These are phyloP conservation scores for Sclerotinia sclerotiorum DNA, from an alignment of 2,329 filamentous ascomycete species.

Conservation along the genomic window DNA sequence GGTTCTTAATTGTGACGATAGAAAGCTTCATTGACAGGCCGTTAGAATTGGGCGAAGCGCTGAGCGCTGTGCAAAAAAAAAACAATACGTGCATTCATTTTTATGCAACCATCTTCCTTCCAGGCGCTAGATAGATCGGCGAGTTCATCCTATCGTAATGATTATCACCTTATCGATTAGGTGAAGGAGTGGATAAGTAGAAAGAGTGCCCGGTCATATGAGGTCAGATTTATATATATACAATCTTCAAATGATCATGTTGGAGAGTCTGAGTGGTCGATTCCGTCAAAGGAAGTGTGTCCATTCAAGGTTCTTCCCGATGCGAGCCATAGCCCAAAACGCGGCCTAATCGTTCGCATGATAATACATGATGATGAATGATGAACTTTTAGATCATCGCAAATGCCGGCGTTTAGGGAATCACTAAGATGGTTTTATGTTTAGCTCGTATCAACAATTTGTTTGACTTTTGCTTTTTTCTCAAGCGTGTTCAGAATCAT, in stretches of 20 bases:
- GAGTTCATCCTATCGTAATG: conserved; percentile 5
- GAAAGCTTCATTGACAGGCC: conserved; percentile 14
- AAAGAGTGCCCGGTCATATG: neutral
- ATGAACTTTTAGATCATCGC: conserved; percentile 8
- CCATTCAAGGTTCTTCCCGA: conserved; percentile 4
- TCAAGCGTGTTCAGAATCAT: neutral
- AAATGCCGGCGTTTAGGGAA: conserved; percentile 15
- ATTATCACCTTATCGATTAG: conserved; percentile 22
- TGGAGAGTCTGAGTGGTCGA: neutral
- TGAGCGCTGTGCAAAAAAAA: conserved; percentile 20
- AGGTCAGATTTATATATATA: conserved; percentile 8
- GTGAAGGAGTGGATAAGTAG: neutral
- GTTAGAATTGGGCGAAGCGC: conserved; percentile 22
- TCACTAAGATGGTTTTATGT: neutral
- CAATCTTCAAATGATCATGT: neutral
- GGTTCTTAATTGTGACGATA: neutral
- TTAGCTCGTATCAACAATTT: neutral
- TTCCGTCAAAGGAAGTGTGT: neutral
- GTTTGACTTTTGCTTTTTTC: conserved; percentile 13
- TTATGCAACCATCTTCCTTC: conserved; percentile 13
- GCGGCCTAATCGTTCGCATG: conserved; percentile 6
- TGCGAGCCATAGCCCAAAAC: conserved; percentile 5
- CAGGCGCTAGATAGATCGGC: neutral
- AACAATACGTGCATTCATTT: neutral
- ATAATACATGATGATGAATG: neutral